These are phyloP conservation scores for Tetrahymena elliotti DNA, from an alignment of 73 alveolate species.

Conservation along the genomic window DNA sequence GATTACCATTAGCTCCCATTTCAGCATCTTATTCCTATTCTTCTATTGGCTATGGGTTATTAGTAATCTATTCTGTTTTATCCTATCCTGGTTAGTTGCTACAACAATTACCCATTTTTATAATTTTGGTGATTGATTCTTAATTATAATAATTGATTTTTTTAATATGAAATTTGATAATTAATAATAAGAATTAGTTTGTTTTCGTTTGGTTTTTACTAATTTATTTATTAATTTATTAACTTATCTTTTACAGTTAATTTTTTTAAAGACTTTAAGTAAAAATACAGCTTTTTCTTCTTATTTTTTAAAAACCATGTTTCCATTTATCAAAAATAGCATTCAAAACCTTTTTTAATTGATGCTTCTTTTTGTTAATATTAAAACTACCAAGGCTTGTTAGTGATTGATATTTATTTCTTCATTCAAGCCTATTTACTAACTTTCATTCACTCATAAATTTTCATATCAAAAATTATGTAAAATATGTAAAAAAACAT, in stretches of 20 bases:
- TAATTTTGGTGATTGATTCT: background rate
- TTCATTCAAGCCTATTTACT: background rate
- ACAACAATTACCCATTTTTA: background rate
- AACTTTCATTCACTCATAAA: no score
- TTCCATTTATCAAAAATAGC: background rate
- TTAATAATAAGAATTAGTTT: background rate
- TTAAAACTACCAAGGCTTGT: background rate
- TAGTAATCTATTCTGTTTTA: background rate
- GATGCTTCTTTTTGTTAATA: background rate
- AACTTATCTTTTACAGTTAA: background rate
- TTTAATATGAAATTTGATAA: background rate
- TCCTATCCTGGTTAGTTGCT: constrained; percentile 1
- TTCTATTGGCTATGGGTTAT: background rate
- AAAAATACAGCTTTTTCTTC: background rate
- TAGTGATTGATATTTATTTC: no score
- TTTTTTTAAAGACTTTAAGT: background rate
- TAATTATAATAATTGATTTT: background rate
- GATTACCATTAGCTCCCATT: background rate
- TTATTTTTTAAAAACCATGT: background rate
- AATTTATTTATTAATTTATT: background rate
- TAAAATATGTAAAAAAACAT: background rate
- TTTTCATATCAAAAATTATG: background rate
- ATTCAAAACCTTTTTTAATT: background rate
- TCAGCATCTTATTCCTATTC: background rate
- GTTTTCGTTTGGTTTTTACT: background rate